Evolutionary conservation across 768 basidiomycete genomes (phyloP), one percentile per base, ranked within the genome.

Genomic region (Ephemerocybe angulata): DNA sequence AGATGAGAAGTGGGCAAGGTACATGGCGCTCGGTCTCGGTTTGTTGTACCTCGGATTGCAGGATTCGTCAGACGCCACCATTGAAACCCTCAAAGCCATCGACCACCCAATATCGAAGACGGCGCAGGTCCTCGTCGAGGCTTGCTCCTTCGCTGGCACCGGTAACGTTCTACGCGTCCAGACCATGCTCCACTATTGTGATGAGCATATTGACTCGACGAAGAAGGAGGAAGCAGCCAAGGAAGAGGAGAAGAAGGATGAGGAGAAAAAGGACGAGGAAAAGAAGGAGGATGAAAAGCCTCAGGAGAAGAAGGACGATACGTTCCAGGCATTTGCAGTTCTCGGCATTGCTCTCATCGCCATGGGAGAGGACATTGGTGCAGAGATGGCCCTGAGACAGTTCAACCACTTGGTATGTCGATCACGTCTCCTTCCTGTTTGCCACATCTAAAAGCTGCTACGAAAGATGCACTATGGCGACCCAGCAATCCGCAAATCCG

Each of bases 391-490:
- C n/a, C 72, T 98, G 63, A 77, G 97, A 60, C 93, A 95, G 63
- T 96, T 98, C 77, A 97, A 98, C 70, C 97, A 99, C 67, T 76
- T 99, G 52, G 95, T 96, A 60, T 62, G 86, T 74, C 3, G 24
- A 21, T 35, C 4, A 25, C 28, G 15, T 33, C 17, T 25, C 28
- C 38, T 4, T 27, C 37, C 50, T 17, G 22, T 24, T 25, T 22
- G 48, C 44, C 21, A 57, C 24, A 4, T 50, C 17, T n/a, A 40
- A 22, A 12, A 11, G 70, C 15, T 72, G 53, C 21, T 44, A 54
- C n/a, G 59, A n/a, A n/a, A 97, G 95, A 99, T 99, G 97, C 93
- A 95, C 68, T 98, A 98, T 60, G 97, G 96, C 52, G 94, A 96
- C 62, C 92, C 93, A 4, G 75, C 84, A 60, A 92, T 98, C 63